These are phyloP conservation scores for Saccharomycopsis guyanensis DNA, from an alignment of 805 yeast species.

Conservation along the genomic window DNA sequence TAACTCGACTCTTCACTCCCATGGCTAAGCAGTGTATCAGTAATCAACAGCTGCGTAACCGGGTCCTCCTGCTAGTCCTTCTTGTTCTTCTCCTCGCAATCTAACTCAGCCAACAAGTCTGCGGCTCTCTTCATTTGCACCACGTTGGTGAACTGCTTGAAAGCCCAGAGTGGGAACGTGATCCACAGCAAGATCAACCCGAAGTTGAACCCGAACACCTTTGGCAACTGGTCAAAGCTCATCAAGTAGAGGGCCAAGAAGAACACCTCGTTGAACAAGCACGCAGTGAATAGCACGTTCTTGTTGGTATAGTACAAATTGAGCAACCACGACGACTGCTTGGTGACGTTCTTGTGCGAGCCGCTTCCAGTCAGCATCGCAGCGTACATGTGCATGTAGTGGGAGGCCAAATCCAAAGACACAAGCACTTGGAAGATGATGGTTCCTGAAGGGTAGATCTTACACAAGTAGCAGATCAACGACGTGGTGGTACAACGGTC, in stretches of 20 bases:
- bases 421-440: slow-evolving; percentile 76
- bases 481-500: slow-evolving; percentile 96
- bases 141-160: slow-evolving; percentile 85
- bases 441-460: slow-evolving; percentile 26
- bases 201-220: slow-evolving; percentile 23
- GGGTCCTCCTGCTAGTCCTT: too few species aligned
- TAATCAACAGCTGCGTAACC: too few species aligned
- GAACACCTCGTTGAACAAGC: slow-evolving; percentile 90
- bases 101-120: slow-evolving; percentile 65
- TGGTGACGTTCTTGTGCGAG: slow-evolving; percentile 77
- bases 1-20: too few species aligned
- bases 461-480: slow-evolving; percentile 75
- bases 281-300: slow-evolving; percentile 74
- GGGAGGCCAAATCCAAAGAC: slow-evolving; percentile 83
- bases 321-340: slow-evolving; percentile 62
- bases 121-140: slow-evolving; percentile 88
- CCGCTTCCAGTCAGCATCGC: slow-evolving; percentile 70
- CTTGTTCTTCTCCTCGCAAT: slow-evolving; percentile 46
- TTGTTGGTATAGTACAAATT: slow-evolving; percentile 83
- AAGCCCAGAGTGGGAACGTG: slow-evolving; percentile 75
- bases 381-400: slow-evolving; percentile 98
- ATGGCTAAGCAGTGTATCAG: too few species aligned
- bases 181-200: slow-evolving; percentile 15
- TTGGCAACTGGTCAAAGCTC: slow-evolving; percentile 40
- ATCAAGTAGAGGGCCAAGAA: slow-evolving; percentile 82